phyloP scores from a whole-genome alignment of 2,329 filamentous ascomycete species.

The Cordyceps cicadae region DNA sequence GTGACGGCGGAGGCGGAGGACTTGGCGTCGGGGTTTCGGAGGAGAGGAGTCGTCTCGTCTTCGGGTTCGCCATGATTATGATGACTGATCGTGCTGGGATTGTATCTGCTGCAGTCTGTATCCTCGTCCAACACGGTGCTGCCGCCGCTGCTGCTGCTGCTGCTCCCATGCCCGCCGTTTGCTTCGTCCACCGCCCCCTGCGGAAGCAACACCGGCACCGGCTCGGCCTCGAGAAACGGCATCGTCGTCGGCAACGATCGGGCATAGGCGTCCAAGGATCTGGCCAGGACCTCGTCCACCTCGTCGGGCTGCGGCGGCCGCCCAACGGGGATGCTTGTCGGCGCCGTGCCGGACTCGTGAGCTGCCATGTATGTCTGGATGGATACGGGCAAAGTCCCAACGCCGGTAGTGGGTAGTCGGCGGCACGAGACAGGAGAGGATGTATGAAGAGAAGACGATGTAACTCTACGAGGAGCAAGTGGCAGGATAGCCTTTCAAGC shows the following conservation, averaged over 20 bases:
- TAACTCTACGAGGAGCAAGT: too few species aligned
- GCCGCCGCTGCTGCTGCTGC: too few species aligned
- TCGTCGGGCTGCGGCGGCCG: background rate
- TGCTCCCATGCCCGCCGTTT: background rate
- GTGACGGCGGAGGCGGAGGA: background rate
- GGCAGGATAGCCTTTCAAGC: too few species aligned
- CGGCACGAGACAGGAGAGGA: too few species aligned
- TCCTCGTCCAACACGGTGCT: background rate
- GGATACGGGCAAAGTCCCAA: too few species aligned
- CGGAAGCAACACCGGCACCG: slow-evolving; percentile 32
- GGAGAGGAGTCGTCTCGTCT: slow-evolving; percentile 21
- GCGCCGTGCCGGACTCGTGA: background rate
- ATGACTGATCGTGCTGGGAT: background rate
- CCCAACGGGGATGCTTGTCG: background rate
- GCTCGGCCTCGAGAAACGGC: slow-evolving; percentile 34
- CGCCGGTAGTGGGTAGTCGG: too few species aligned
- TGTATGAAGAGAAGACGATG: too few species aligned
- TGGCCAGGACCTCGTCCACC: background rate
- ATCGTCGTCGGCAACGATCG: slow-evolving; percentile 31
- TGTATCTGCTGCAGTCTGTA: background rate
- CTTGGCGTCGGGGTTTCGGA: slow-evolving; percentile 12
- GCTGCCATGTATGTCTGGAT: background rate
- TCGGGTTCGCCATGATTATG: background rate
- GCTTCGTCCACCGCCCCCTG: background rate
- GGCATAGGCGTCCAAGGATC: slow-evolving; percentile 24